Percentiles rank a stretch among this genome's conserved stretches.
Conservation (phyloP, 176 grass and related monocot genomes). For the Carex kokanica region DNA sequence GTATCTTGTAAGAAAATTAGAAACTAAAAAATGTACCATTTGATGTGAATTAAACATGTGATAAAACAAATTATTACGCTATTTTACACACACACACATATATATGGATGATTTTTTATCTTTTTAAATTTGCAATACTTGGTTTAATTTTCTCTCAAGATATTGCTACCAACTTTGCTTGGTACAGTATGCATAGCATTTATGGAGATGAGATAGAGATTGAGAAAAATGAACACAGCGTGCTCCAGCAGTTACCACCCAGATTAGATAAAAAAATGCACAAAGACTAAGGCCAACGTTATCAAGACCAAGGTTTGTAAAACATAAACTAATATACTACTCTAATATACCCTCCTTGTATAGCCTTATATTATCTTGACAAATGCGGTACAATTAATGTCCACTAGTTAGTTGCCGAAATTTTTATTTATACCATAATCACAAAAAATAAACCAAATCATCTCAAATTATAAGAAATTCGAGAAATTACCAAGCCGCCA, state of each 20-base stretch:
- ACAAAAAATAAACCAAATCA: too few relatives aligned
- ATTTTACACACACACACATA: too few relatives aligned
- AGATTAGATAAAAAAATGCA: constrained; percentile 13
- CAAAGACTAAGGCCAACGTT: constrained; percentile 19
- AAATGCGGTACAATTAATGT: not conserved
- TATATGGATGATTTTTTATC: too few relatives aligned
- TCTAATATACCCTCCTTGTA: not conserved
- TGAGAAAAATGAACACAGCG: too few relatives aligned
- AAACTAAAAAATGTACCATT: not conserved
- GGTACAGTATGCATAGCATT: not conserved
- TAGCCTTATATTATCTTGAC: constrained; percentile 10
- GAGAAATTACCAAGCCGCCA: too few relatives aligned
- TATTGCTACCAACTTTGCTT: not conserved
- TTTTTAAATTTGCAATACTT: not conserved
- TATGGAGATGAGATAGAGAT: not conserved
- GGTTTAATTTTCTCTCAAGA: not conserved
- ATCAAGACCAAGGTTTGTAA: constrained; percentile 28
- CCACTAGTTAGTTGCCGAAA: not conserved
- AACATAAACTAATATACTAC: constrained; percentile 32
- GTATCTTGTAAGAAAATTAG: too few relatives aligned
- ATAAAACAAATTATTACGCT: not conserved
- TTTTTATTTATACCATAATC: too few relatives aligned
- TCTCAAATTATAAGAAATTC: too few relatives aligned
- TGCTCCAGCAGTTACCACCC: too few relatives aligned
- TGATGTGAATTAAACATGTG: not conserved